Evolutionary conservation across 1,284 basidiomycete genomes (phyloP).

Genomic region (Entoloma clypeatum): DNA sequence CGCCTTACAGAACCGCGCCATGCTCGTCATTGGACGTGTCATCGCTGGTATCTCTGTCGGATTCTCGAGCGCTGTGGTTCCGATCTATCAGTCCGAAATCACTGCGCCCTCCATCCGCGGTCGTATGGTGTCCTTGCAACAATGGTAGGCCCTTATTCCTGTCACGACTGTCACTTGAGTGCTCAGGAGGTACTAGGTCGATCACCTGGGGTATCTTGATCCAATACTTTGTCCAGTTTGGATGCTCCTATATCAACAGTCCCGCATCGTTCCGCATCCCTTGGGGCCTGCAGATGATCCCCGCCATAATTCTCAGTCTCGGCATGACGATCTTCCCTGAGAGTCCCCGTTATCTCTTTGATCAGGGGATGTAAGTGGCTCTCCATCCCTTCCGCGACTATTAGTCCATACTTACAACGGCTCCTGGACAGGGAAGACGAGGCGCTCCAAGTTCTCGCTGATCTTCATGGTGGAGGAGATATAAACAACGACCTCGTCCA

Average conservation of each 20-base stretch:
- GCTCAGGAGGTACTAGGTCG: conserved; percentile 33
- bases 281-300: conserved; percentile 77
- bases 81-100: conserved; percentile 73
- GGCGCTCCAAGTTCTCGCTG: conserved; percentile 73
- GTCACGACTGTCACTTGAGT: not conserved
- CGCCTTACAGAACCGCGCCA: conserved; percentile 50
- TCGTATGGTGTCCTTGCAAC: conserved; percentile 71
- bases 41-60: conserved; percentile 60
- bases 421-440: conserved; percentile 49
- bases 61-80: conserved; percentile 56
- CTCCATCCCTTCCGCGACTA: not conserved
- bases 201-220: conserved; percentile 76
- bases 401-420: conserved; percentile 4
- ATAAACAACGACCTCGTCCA: conserved; percentile 60
- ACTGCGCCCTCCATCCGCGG: conserved; percentile 68
- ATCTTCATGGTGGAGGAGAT: conserved; percentile 76
- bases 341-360: conserved; percentile 66
- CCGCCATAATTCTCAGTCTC: conserved; percentile 62
- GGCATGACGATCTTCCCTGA: conserved; percentile 71
- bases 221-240: conserved; percentile 73
- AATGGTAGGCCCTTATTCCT: conserved; percentile 44
- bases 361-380: conserved; percentile 45
- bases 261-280: conserved; percentile 74
- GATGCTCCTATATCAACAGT: conserved; percentile 69
- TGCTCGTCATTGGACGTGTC: conserved; percentile 67